These are phyloP conservation scores for Panicum virgatum DNA, from an alignment of 202 grass and related monocot species.

Conservation along the genomic window DNA sequence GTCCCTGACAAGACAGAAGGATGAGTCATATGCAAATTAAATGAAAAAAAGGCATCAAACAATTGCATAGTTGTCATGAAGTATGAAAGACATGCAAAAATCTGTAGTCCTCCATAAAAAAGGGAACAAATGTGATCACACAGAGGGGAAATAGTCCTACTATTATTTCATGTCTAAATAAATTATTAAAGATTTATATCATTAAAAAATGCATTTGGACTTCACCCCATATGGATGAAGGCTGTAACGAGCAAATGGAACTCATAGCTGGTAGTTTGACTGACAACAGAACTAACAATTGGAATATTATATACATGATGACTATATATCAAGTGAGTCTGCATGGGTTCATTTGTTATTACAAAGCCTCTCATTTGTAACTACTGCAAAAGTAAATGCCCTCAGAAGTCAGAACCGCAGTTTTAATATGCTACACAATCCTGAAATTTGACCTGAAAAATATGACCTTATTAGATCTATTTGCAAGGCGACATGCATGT, in stretches of 20 bases:
- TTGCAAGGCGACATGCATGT: not conserved
- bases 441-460: not conserved
- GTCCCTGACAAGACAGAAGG: slow-evolving; percentile 35
- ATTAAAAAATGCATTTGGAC: slow-evolving; percentile 8
- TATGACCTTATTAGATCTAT: not conserved
- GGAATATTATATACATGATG: not conserved
- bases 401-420: not conserved
- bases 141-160: not conserved
- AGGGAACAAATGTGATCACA: not conserved
- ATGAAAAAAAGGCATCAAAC: not conserved
- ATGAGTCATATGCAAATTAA: slow-evolving; percentile 20
- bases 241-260: slow-evolving; percentile 28
- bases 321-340: not conserved
- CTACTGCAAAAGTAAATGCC: slow-evolving; percentile 19
- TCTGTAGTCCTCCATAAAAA: not conserved
- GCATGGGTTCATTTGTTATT: not conserved
- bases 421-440: not conserved
- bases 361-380: slow-evolving; percentile 23
- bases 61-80: not conserved
- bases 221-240: slow-evolving; percentile 16
- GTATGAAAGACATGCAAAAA: slow-evolving; percentile 16
- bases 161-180: slow-evolving; percentile 10
- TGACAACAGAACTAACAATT: slow-evolving; percentile 1
- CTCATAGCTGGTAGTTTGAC: not conserved
- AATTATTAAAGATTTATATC: not conserved